Evolutionary conservation across 768 basidiomycete species (phyloP).

Genomic region (Calvatia gigantea): DNA sequence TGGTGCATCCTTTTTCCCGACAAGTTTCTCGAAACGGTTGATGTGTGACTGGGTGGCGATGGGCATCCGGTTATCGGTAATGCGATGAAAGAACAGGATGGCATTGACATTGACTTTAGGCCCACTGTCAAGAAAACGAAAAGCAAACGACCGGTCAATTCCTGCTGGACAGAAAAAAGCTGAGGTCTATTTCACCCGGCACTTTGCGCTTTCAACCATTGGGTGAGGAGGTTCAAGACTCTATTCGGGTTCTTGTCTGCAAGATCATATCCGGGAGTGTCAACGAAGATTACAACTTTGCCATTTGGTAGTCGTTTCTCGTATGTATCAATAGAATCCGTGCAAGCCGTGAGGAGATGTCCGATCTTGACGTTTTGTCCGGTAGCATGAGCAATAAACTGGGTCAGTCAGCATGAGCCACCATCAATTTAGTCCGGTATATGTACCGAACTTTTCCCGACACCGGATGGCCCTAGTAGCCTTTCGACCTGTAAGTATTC

Average conservation of each 20-base stretch:
- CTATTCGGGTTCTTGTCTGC: slow-evolving; percentile 11
- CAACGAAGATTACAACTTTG: slow-evolving; percentile 1
- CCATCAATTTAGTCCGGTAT: neutral
- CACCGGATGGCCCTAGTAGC: slow-evolving; percentile 7
- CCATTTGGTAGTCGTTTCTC: neutral
- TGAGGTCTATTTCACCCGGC: neutral
- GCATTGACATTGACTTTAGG: slow-evolving; percentile 3
- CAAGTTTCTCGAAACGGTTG: slow-evolving; percentile 7
- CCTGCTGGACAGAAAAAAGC: neutral
- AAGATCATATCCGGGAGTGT: slow-evolving; percentile 13
- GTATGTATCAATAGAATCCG: slow-evolving; percentile 2
- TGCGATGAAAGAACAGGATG: slow-evolving; percentile 11
- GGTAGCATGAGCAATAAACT: slow-evolving; percentile 12
- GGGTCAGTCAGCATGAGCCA: neutral
- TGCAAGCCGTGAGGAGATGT: slow-evolving; percentile 7
- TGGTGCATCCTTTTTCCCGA: slow-evolving; percentile 7
- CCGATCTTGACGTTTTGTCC: slow-evolving; percentile 11
- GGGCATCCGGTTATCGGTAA: slow-evolving; percentile 10
- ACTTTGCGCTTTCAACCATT: slow-evolving; percentile 8
- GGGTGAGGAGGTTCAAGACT: slow-evolving; percentile 10
- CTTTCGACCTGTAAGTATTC: neutral
- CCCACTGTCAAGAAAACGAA: neutral
- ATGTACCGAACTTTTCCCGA: slow-evolving; percentile 8
- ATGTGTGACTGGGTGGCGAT: slow-evolving; percentile 10
- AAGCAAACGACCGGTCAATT: neutral